Percentiles rank a stretch among this genome's conserved stretches.
phyloP scores from a whole-genome alignment of 202 grass and related monocot species.

The Musa balbisiana region DNA sequence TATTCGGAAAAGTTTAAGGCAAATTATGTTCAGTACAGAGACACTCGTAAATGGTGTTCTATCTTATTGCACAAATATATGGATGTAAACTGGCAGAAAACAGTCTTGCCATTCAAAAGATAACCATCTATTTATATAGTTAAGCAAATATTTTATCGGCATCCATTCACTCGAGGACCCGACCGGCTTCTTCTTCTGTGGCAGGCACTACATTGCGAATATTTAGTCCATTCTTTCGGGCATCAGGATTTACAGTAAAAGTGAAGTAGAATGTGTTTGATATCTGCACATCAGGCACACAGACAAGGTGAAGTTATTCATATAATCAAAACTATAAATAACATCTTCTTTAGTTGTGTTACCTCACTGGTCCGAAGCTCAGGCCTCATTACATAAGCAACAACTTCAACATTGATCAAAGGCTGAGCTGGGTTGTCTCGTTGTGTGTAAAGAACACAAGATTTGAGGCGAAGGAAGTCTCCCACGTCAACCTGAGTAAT shows the following conservation, averaged over 20 bases:
- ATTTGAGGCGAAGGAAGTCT: slow-evolving; percentile 89
- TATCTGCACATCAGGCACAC: slow-evolving; percentile 31
- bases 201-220: slow-evolving; percentile 86
- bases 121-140: not conserved
- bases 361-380: slow-evolving; percentile 89
- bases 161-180: slow-evolving; percentile 68
- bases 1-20: not conserved
- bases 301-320: not conserved
- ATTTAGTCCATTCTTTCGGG: slow-evolving; percentile 54
- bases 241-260: slow-evolving; percentile 57
- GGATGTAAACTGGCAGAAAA: not conserved
- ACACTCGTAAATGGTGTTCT: not conserved
- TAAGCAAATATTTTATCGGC: slow-evolving; percentile 43
- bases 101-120: not conserved
- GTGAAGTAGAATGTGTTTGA: slow-evolving; percentile 96
- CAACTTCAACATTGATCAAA: slow-evolving; percentile 77
- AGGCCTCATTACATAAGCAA: slow-evolving; percentile 89
- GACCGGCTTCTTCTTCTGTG: slow-evolving; percentile 81
- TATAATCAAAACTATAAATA: not conserved
- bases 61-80: not conserved
- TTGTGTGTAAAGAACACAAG: slow-evolving; percentile 83
- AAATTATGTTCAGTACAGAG: not conserved
- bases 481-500: slow-evolving; percentile 70
- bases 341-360: not conserved
- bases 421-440: slow-evolving; percentile 65